Base-by-base conservation (phyloP, 2,329 filamentous ascomycete genomes). In the Blastomyces gilchristii region DNA sequence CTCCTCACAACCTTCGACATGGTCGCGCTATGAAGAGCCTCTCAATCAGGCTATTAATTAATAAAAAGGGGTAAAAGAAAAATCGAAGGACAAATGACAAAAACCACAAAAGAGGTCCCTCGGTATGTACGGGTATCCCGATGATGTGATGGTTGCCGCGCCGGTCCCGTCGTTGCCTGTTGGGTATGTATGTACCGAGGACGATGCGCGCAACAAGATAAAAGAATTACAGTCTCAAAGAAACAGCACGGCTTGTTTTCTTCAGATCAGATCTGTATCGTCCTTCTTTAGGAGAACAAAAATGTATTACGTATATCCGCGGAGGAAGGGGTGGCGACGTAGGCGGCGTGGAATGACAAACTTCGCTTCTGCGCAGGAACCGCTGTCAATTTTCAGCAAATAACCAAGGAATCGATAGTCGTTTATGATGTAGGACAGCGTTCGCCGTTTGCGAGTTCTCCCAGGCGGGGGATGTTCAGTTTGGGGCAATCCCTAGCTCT, bases 1-100 rank as follows among this genome's bases (percentile, higher is more conserved):
- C 90, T 96, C 78, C 94, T 86, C 75, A 97, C 91, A 76, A 97
- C 91, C 80, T 95, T 95, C 65, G 93, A 97, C 94, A 99, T 99
- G 62, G 59, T 41, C 37, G 59, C 47, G 31, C 41, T 53, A 52
- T 61, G 22, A 31, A 41, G 25, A 61, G 52, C 47, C 4, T 52
- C 45, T 8, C 50, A 61, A 52, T 39, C 59, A 3, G 37, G 34
- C 31, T 57, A 57, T 54, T 16, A n/a, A 34, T 12, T 22, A 14
- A 41, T 22, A 25, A 31, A 31, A 31, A 31, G 28, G 28, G 4
- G 4, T 4, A 4, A 31, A 31, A 31, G 28, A 11, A 45, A 34
- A 34, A 25, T 11, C 1, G 31, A 47, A n/a, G 22, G 43, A 12
- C 58, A 37, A 50, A 53, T 47, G 34, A 65, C 54, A 39, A 41